Evolutionary conservation across 2,329 filamentous ascomycete species (phyloP).

Genomic region (Fusarium drepaniforme): DNA sequence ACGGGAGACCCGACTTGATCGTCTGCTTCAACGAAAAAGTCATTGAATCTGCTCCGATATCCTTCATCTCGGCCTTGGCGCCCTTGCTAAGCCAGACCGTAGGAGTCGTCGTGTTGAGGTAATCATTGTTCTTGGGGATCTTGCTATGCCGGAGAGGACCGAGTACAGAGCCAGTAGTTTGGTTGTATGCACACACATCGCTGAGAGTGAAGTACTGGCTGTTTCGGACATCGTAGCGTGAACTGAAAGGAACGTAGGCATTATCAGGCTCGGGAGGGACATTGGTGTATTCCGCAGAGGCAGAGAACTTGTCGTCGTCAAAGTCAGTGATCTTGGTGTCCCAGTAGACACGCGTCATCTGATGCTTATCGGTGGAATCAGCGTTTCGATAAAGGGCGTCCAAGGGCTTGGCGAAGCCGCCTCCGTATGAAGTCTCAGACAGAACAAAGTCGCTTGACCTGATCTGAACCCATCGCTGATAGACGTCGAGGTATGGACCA

Average conservation of each 20-base stretch:
- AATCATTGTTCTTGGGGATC: not conserved
- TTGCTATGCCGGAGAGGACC: not conserved
- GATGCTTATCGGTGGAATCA: slow-evolving; percentile 14
- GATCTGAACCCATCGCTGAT: slow-evolving; percentile 28
- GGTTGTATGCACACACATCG: slow-evolving; percentile 21
- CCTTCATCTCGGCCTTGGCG: slow-evolving; percentile 18
- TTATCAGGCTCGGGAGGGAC: not conserved
- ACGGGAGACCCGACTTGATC: not conserved
- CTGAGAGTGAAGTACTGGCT: slow-evolving; percentile 32
- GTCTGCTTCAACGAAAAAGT: slow-evolving; percentile 22
- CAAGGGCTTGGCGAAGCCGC: not conserved
- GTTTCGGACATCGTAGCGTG: not conserved
- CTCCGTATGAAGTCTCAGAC: slow-evolving; percentile 5
- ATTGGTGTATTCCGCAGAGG: slow-evolving; percentile 20
- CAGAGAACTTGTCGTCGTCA: slow-evolving; percentile 7
- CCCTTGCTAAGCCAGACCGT: slow-evolving; percentile 28
- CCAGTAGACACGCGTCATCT: slow-evolving; percentile 28
- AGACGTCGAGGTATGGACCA: slow-evolving; percentile 12
- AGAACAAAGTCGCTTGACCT: slow-evolving; percentile 33
- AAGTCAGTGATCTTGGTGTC: slow-evolving; percentile 20
- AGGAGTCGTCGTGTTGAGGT: slow-evolving; percentile 8
- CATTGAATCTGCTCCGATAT: slow-evolving; percentile 19
- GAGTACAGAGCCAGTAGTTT: not conserved
- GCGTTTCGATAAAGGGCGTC: slow-evolving; percentile 10
- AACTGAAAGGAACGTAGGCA: not conserved